Conservation (phyloP, 441 rosid species). For the Mallotus repandus region DNA sequence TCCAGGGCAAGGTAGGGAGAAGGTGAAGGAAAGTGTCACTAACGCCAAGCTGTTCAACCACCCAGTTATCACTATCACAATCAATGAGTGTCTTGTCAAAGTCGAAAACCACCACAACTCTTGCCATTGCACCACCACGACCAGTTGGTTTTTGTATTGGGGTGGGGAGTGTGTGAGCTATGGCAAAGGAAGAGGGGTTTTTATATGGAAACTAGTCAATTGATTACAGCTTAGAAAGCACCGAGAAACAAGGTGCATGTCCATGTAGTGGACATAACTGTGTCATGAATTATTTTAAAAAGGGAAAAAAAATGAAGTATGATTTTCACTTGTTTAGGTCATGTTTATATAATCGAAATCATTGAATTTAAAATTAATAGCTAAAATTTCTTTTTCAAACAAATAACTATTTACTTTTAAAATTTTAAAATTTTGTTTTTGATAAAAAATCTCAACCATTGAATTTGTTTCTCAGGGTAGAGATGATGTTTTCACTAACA, state of each 20-base stretch:
- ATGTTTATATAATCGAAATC: too few relatives aligned
- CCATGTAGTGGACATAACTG: background rate
- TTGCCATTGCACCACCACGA: constrained; percentile 6
- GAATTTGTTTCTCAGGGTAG: too few relatives aligned
- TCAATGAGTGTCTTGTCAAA: constrained; percentile 40
- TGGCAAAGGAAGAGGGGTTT: background rate
- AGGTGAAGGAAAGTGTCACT: constrained; percentile 23
- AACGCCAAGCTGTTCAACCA: constrained; percentile 30
- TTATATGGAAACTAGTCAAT: background rate
- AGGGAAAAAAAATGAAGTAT: too few relatives aligned
- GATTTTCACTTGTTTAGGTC: too few relatives aligned
- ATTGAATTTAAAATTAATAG: too few relatives aligned
- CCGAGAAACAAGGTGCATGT: constrained; percentile 1
- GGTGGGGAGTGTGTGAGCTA: background rate
- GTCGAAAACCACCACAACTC: constrained; percentile 32
- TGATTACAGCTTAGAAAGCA: constrained; percentile 19
- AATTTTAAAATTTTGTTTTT: too few relatives aligned
- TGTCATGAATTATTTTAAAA: background rate
- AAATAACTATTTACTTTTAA: too few relatives aligned
- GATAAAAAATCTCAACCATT: too few relatives aligned
- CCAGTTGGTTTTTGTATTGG: background rate
- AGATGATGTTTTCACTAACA: too few relatives aligned
- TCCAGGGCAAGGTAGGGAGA: constrained; percentile 34
- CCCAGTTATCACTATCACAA: constrained; percentile 37
- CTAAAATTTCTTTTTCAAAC: too few relatives aligned